Base-by-base conservation (phyloP, 139 green algal genomes). In the Mesotaenium endlicherianum region DNA sequence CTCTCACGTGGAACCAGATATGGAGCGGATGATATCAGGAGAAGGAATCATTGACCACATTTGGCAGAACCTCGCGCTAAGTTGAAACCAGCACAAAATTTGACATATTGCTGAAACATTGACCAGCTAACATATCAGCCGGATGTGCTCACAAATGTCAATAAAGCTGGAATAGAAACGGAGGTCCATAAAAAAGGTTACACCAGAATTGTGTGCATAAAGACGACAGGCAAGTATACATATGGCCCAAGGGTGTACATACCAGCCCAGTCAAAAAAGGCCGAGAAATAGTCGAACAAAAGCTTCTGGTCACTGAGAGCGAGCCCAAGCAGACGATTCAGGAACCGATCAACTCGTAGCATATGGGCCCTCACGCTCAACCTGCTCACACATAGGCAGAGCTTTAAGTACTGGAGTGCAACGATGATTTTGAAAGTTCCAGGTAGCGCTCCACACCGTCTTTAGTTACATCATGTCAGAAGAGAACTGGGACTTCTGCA, bases 251-350 rank as follows among this genome's bases (percentile, higher is more conserved):
- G 11, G 14, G 34, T 42, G 11, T 43, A 75, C 64, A 30, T 39
- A 75, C 64, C 70, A n/a, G 55, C 44, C 8, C 3, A 5, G 40
- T 80, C 72, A n/a, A 70, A 80, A 4, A 30, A 34, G n/a, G 30
- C 16, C 5, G 39, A 69, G 72, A 80, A 80, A 6, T 55, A 42
- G 5, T 42, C 6, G 72, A 69, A 80, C 39, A 80, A 36, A 5
- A 8, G 6, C 11, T 69, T 26, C 34, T 80, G 72, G 6, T 80
- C 72, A 3, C 5, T 6, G 50, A 80, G n/a, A 36, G 72, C 11
- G 14, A 80, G 8, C 11, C 72, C 72, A 3, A 80, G 72, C n/a
- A 80, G 49, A 3, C 72, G 72, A n/a, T 80, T 80, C 8, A 80
- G 50, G 50, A 80, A 80, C 11, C 26, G 17, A 17, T 55, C 44